Evolutionary conservation across 1,139 yeast genomes (phyloP).

Genomic region (Neolecta irregularis): DNA sequence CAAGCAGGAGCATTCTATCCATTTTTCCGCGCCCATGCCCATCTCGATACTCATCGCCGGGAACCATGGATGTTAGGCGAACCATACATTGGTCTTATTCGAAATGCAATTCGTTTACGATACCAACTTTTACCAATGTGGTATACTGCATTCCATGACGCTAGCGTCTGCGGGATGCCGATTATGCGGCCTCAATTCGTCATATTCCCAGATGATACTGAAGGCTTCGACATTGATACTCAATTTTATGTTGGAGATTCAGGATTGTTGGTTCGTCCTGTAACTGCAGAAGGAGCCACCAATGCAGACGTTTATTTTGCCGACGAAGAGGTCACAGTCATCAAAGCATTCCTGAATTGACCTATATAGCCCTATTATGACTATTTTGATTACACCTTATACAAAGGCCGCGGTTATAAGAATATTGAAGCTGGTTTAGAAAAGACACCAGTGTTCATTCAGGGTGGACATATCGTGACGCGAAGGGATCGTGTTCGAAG

Average conservation of each 20-base stretch:
- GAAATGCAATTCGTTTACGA: constrained; percentile 57
- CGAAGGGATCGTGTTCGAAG: constrained; percentile 65
- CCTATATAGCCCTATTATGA: constrained; percentile 23
- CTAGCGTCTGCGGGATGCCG: constrained; percentile 50
- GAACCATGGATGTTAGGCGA: constrained; percentile 84
- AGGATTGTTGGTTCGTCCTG: constrained; percentile 71
- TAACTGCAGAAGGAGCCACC: constrained; percentile 41
- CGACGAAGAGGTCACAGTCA: constrained; percentile 30
- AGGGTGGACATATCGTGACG: constrained; percentile 63
- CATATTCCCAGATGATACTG: constrained; percentile 38
- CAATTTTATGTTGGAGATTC: constrained; percentile 64
- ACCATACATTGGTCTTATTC: constrained; percentile 50
- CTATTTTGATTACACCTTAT: constrained; percentile 41
- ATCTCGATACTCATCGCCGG: constrained; percentile 76
- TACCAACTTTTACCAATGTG: constrained; percentile 62
- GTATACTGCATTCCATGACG: constrained; percentile 64
- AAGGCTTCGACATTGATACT: constrained; percentile 53
- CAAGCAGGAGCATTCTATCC: constrained; percentile 95
- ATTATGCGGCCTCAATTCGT: constrained; percentile 59
- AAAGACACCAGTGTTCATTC: constrained; percentile 55
- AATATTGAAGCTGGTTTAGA: constrained; percentile 37
- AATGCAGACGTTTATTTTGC: constrained; percentile 45
- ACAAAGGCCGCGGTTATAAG: constrained; percentile 28
- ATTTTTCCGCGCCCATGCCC: constrained; percentile 92
- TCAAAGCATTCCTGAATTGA: not conserved